Percentiles rank a stretch among this genome's conserved stretches.
Evolutionary conservation across 805 yeast genomes (phyloP).

Genomic region (Wickerhamiella australiensis): DNA sequence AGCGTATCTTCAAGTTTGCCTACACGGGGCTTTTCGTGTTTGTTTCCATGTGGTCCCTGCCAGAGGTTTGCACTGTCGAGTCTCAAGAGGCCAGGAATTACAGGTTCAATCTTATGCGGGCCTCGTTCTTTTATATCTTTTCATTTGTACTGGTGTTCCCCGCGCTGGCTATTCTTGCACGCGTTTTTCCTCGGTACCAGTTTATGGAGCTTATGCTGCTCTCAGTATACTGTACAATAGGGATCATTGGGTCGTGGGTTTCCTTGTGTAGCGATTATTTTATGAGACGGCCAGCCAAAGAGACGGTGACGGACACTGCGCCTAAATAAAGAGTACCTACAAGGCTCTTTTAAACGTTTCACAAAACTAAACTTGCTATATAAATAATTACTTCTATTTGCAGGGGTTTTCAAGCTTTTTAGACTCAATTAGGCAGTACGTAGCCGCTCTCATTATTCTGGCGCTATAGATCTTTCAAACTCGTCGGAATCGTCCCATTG

Average conservation of each 20-base stretch:
- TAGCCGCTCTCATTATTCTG: too few species aligned
- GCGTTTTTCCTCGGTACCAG: conserved; percentile 45
- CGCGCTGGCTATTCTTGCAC: conserved; percentile 41
- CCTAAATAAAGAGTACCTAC: background rate
- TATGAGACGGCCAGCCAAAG: background rate
- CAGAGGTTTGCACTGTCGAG: conserved; percentile 31
- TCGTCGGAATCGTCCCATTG: too few species aligned
- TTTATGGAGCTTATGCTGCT: conserved; percentile 70
- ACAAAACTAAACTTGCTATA: too few species aligned
- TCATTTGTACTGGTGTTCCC: conserved; percentile 56
- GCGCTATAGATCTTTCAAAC: too few species aligned
- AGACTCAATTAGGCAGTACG: too few species aligned
- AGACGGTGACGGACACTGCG: background rate
- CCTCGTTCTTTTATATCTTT: conserved; percentile 52
- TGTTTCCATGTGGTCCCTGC: conserved; percentile 57
- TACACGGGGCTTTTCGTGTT: conserved; percentile 81
- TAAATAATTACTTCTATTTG: too few species aligned
- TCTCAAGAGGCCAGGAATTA: conserved; percentile 17
- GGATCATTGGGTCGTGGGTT: conserved; percentile 76
- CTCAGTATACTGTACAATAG: conserved; percentile 77
- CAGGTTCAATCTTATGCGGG: conserved; percentile 55
- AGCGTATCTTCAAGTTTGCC: conserved; percentile 60
- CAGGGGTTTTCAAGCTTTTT: too few species aligned
- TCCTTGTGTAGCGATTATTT: conserved; percentile 25
- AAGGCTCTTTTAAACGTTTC: too few species aligned